These are phyloP conservation scores for Copromyces sp. DNA, from an alignment of 495 filamentous ascomycete genomes.

Conservation along the genomic window DNA sequence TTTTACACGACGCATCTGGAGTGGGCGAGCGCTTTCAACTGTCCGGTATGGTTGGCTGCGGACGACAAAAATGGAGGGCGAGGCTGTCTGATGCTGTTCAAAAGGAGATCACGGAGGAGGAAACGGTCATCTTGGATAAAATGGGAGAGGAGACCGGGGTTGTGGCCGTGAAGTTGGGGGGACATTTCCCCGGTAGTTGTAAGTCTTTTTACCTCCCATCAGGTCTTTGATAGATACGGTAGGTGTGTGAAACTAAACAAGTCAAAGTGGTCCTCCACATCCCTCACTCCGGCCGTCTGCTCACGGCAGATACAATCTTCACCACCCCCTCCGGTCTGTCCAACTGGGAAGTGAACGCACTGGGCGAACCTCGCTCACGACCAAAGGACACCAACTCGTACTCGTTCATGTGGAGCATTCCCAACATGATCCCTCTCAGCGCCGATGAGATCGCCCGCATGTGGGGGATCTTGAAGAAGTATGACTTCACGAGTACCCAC, in stretches of 20 bases:
- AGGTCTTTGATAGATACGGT: neutral
- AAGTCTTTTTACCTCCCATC: neutral
- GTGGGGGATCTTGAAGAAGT: conserved; percentile 41
- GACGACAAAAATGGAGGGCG: conserved; percentile 54
- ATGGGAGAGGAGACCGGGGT: conserved; percentile 40
- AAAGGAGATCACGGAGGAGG: conserved; percentile 22
- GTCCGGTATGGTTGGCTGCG: conserved; percentile 49
- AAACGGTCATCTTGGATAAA: conserved; percentile 23
- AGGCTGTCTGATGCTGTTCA: conserved; percentile 14
- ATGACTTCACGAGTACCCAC: conserved; percentile 53
- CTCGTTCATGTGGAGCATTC: conserved; percentile 70
- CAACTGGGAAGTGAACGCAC: conserved; percentile 27
- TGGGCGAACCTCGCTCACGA: conserved; percentile 29
- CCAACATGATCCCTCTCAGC: conserved; percentile 69
- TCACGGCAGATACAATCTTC: conserved; percentile 63
- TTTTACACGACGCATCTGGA: conserved; percentile 61
- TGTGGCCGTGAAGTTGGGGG: conserved; percentile 55
- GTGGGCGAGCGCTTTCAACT: conserved; percentile 55
- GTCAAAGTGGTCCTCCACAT: conserved; percentile 42
- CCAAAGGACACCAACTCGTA: conserved; percentile 50
- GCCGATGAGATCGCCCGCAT: conserved; percentile 43
- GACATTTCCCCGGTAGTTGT: conserved; percentile 62
- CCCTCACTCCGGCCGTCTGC: conserved; percentile 38
- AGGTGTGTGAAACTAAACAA: neutral
- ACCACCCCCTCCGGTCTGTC: conserved; percentile 48